Conservation (phyloP, 1,284 basidiomycete species). For the Abortiporus biennis region DNA sequence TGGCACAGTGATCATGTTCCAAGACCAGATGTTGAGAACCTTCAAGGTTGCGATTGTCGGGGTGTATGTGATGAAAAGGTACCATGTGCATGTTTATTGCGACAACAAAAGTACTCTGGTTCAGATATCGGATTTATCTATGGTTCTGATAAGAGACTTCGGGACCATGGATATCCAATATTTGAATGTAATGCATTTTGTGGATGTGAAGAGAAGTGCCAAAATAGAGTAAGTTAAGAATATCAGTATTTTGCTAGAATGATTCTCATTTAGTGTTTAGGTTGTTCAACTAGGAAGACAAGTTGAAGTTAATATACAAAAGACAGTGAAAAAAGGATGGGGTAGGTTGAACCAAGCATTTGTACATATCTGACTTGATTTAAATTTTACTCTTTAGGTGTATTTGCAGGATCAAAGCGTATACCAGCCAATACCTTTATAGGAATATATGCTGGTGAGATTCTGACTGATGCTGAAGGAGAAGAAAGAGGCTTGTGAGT, state of each 20-base stretch:
- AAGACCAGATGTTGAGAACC: slow-evolving; percentile 48
- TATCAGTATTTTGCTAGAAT: neutral
- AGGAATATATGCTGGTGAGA: slow-evolving; percentile 82
- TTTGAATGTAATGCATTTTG: slow-evolving; percentile 87
- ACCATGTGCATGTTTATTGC: slow-evolving; percentile 63
- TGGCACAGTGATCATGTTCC: slow-evolving; percentile 66
- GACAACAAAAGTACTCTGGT: slow-evolving; percentile 42
- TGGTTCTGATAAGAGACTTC: slow-evolving; percentile 46
- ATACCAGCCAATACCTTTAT: slow-evolving; percentile 72
- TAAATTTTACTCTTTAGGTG: slow-evolving; percentile 38
- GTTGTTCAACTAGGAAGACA: slow-evolving; percentile 80
- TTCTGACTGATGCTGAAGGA: slow-evolving; percentile 62
- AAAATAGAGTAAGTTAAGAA: slow-evolving; percentile 60
- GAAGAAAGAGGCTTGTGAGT: slow-evolving; percentile 65
- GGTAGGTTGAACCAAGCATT: slow-evolving; percentile 55
- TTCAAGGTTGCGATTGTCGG: slow-evolving; percentile 68
- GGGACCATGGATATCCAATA: slow-evolving; percentile 50
- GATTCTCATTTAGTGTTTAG: slow-evolving; percentile 34
- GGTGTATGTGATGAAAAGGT: slow-evolving; percentile 63
- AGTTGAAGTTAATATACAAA: slow-evolving; percentile 53
- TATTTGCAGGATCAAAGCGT: slow-evolving; percentile 55
- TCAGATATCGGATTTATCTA: slow-evolving; percentile 57
- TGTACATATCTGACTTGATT: neutral
- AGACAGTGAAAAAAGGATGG: slow-evolving; percentile 78
- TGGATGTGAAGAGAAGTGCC: slow-evolving; percentile 74